A percentile compares a stretch with the other conserved stretches of the same genome.
These are phyloP conservation scores for Hansenula lynferdii DNA, from an alignment of 1,139 yeast species.

Conservation along the genomic window DNA sequence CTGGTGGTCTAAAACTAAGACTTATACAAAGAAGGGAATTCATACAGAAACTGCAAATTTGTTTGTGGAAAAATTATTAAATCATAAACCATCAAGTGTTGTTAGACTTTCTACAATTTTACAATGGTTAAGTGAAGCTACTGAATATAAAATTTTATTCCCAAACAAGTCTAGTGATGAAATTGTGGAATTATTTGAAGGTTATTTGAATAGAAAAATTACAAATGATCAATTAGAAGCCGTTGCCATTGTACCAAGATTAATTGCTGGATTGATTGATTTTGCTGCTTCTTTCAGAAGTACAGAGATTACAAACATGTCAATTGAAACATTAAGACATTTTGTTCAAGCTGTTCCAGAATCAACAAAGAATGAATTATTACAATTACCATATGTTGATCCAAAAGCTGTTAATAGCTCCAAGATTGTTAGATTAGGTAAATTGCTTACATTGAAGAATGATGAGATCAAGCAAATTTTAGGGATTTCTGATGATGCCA, in stretches of 20 bases:
- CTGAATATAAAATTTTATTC: slow-evolving; percentile 49
- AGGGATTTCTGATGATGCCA: slow-evolving; percentile 45
- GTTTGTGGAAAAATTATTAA: slow-evolving; percentile 59
- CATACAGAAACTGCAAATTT: slow-evolving; percentile 77
- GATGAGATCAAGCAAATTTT: slow-evolving; percentile 51
- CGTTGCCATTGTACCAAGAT: slow-evolving; percentile 57
- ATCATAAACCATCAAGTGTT: slow-evolving; percentile 74
- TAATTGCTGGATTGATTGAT: slow-evolving; percentile 72
- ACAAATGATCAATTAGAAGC: slow-evolving; percentile 42
- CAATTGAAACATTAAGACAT: slow-evolving; percentile 66
- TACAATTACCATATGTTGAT: slow-evolving; percentile 78
- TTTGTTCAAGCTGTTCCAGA: slow-evolving; percentile 74
- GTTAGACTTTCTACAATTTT: slow-evolving; percentile 55
- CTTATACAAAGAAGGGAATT: slow-evolving; percentile 79
- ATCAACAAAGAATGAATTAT: slow-evolving; percentile 53
- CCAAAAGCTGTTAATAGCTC: slow-evolving; percentile 36
- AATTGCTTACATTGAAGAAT: slow-evolving; percentile 52
- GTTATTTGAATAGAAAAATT: slow-evolving; percentile 53
- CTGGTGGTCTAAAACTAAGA: slow-evolving; percentile 89
- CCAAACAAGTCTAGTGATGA: slow-evolving; percentile 42
- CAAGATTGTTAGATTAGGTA: slow-evolving; percentile 57
- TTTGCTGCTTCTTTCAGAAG: slow-evolving; percentile 78
- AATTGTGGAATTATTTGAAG: slow-evolving; percentile 45
- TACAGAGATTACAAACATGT: slow-evolving; percentile 54
- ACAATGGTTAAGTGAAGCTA: slow-evolving; percentile 56